These are phyloP conservation scores for Colletotrichum sidae DNA, from an alignment of 2,329 filamentous ascomycete species.

Conservation along the genomic window DNA sequence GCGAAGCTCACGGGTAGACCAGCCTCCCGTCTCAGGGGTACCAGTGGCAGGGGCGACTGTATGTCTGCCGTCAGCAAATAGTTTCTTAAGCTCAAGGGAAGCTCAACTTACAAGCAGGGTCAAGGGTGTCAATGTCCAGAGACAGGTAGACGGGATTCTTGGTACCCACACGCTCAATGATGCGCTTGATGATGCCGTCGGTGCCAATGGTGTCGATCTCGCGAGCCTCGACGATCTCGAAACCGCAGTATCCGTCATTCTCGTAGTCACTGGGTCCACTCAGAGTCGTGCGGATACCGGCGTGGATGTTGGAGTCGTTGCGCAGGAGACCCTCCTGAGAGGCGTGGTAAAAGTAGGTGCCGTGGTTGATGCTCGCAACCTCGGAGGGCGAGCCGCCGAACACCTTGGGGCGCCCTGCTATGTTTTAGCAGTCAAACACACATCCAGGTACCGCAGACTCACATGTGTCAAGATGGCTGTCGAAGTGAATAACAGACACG, in stretches of 20 bases:
- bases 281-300: constrained; percentile 85
- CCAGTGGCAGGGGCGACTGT: constrained; percentile 78
- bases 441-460: constrained; percentile 44
- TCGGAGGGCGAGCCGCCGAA: constrained; percentile 85
- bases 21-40: constrained; percentile 81
- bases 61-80: constrained; percentile 25
- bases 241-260: constrained; percentile 87
- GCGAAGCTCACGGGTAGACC: constrained; percentile 78
- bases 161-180: constrained; percentile 79
- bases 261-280: constrained; percentile 84
- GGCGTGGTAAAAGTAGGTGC: constrained; percentile 90
- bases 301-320: constrained; percentile 90
- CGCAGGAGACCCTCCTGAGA: constrained; percentile 79
- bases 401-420: constrained; percentile 83
- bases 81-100: not conserved
- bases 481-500: constrained; percentile 71
- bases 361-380: constrained; percentile 84
- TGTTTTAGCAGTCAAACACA: constrained; percentile 38
- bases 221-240: constrained; percentile 81
- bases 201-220: constrained; percentile 65
- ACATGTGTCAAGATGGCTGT: constrained; percentile 76
- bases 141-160: constrained; percentile 82
- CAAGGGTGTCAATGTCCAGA: constrained; percentile 89
- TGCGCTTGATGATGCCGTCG: constrained; percentile 82
- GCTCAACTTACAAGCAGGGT: constrained; percentile 72